Percentiles rank a stretch among this genome's conserved stretches.
Conservation (phyloP, 306 rosid species). For the Casuarina glauca region DNA sequence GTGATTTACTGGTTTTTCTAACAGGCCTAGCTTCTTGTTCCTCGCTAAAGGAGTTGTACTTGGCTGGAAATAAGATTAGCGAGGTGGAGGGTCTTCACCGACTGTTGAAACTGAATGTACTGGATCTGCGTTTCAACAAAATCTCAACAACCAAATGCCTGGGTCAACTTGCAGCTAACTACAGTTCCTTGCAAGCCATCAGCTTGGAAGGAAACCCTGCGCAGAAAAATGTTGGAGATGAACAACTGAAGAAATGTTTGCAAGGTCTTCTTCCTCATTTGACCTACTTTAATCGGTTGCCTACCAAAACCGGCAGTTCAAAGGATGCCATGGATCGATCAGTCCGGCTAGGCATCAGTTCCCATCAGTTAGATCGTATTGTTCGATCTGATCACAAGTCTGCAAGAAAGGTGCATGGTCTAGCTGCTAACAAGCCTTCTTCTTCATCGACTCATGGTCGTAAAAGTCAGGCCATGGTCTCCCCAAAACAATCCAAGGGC, state of each 20-base stretch:
- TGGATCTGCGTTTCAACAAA: constrained; percentile 86
- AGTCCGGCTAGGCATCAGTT: constrained; percentile 58
- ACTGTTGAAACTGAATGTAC: constrained; percentile 69
- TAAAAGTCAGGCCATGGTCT: constrained; percentile 38
- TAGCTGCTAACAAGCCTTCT: constrained; percentile 41
- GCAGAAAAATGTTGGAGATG: constrained; percentile 95
- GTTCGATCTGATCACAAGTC: constrained; percentile 69
- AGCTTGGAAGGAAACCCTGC: constrained; percentile 92
- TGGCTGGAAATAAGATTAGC: constrained; percentile 90
- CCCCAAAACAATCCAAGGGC: constrained; percentile 46
- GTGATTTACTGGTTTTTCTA: constrained; percentile 14
- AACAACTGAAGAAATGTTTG: constrained; percentile 80
- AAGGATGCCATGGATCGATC: constrained; percentile 72
- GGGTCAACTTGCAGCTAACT: constrained; percentile 96
- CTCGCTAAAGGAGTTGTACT: constrained; percentile 84
- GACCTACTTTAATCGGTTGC: constrained; percentile 71
- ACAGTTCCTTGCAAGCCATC: constrained; percentile 80
- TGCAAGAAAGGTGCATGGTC: constrained; percentile 53
- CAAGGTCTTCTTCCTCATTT: constrained; percentile 92
- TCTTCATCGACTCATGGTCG: constrained; percentile 42
- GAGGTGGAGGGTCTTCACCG: constrained; percentile 99
- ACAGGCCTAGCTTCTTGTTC: constrained; percentile 92
- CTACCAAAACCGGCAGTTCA: constrained; percentile 48
- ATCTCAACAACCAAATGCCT: constrained; percentile 91
- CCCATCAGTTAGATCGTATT: constrained; percentile 73